Evolutionary conservation across 2,329 filamentous ascomycete species (phyloP), one percentile per base, ranked within the genome.

Genomic region (Neofusicoccum kwambonambiense): DNA sequence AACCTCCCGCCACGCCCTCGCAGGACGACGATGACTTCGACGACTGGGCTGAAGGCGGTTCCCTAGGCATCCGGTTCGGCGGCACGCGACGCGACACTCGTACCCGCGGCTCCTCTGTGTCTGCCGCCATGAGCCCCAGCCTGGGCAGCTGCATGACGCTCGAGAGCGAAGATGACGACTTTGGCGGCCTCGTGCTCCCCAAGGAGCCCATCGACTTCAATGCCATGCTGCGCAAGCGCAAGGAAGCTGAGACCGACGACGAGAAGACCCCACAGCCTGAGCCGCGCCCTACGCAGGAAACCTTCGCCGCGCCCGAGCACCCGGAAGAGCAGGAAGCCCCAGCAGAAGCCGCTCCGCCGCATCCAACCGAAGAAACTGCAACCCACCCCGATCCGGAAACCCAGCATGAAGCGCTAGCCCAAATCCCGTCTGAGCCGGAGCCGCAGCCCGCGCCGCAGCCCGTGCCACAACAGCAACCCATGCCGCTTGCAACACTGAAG

Each of bases 41-140:
- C 68, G 93, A 90, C 66, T 89, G 97, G 74, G 96, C 94, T 90
- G 92, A 90, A 61, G 95, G 98, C 78, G 93, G 93, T 64, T 97
- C 93, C 75, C 83, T 97, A 66, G 93, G 94, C 44, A 96, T 94
- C 50, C 87, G 94, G 65, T 94, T 93, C 78, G 93, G 91, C 44
- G 94, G 94, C 50, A 97, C 92, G 13, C 86, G 88, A 69, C 88
- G 92, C 71, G 92, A 94, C 72, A 86, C 84, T n/a, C 87, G 87
- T 45, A 88, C 89, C 72, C 88, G 92, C 71, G 95, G 92, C 80
- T 97, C 93, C 0, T 94, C 92, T 17, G 88, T 90, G 41, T 97
- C 93, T 44, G 92, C 92, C 22, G 91, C 92, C 34, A 85, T 97
- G 76, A 98, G 94, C 74, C 94, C 95, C 13, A 98, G 93, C 75